Base-by-base conservation (phyloP, 2,329 filamentous ascomycete genomes). In the Epichloe sp. region DNA sequence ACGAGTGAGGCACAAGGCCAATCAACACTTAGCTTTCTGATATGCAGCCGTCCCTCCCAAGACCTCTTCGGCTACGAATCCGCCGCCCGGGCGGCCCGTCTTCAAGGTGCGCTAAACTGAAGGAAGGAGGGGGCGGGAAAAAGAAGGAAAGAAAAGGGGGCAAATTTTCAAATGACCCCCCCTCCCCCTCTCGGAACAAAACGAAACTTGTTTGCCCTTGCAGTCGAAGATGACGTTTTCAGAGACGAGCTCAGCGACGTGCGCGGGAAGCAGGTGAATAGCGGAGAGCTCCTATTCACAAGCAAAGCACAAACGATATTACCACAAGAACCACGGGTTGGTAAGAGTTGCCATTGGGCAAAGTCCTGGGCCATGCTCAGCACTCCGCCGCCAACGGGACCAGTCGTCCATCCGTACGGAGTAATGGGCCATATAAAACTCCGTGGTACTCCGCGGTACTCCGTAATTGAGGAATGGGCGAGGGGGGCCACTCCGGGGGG, bases 11-110 rank as follows among this genome's bases (percentile, higher is more conserved):
- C 23, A 17, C 35, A n/a, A 44, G 21, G 21, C 46, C 42, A 49
- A 35, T 35, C 36, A 44, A 23, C 46, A 43, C 42, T 43, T 15
- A 51, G 37, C 40, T 36, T 35, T n/a, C 31, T 26, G 17, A 48
- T 43, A 44, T 50, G 52, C 52, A 53, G 52, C 52, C 44, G 44
- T 46, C 45, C 40, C 40, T 47, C 44, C 36, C 21, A 35, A 44
- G 31, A 45, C 44, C 31, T 40, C 35, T 42, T 51, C 48, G 48
- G 52, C 41, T 51, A 21, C 17, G 44, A 44, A 41, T 41, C 52
- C 52, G 48, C 38, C 17, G 43, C 48, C 52, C 52, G 52, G 44
- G 17, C 52, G 48, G 52, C 41, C 48, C 36, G 48, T 51, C 52
- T 45, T 51, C 48, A 11, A 51, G 14, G 41, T 45, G 45, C 41